phyloP scores from a whole-genome alignment of 2,329 filamentous ascomycete species.

The Aspergillus sp. region DNA sequence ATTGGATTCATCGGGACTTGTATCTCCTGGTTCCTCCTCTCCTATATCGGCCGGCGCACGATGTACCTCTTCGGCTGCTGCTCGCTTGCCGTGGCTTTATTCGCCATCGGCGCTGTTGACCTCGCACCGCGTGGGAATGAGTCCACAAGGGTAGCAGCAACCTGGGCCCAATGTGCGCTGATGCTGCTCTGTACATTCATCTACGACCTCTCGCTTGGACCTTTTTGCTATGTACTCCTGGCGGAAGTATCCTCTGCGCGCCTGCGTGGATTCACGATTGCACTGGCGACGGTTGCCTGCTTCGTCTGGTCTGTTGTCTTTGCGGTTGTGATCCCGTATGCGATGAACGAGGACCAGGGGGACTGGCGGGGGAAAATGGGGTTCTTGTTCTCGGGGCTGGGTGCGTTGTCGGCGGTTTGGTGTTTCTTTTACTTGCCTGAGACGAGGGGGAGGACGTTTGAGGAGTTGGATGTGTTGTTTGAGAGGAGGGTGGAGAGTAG shows the following conservation, averaged over 20 bases:
- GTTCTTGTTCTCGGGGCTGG: conserved; percentile 31
- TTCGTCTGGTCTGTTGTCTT: conserved; percentile 19
- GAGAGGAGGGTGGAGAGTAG: conserved; percentile 23
- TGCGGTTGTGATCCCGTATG: conserved; percentile 35
- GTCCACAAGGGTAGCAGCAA: background rate
- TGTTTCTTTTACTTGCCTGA: conserved; percentile 34
- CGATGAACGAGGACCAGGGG: conserved; percentile 33
- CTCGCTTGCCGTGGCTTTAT: conserved; percentile 32
- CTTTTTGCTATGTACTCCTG: conserved; percentile 17
- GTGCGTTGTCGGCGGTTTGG: conserved; percentile 26
- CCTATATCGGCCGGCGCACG: conserved; percentile 39
- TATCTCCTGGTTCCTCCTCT: conserved; percentile 43
- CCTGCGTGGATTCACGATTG: conserved; percentile 1
- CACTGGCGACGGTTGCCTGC: background rate
- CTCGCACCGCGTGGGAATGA: conserved; percentile 28
- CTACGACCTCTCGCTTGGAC: conserved; percentile 32
- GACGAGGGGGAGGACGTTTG: conserved; percentile 31
- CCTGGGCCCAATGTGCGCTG: conserved; percentile 45
- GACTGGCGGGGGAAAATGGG: conserved; percentile 34
- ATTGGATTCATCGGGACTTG: conserved; percentile 46
- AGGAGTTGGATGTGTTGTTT: conserved; percentile 34
- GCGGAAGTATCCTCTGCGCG: conserved; percentile 20
- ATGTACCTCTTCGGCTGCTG: conserved; percentile 42
- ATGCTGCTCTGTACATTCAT: conserved; percentile 42
- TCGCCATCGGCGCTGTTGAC: conserved; percentile 43